These are phyloP conservation scores for Elongisporangium senticosum DNA, from an alignment of 352 stramenopile species.

Conservation along the genomic window DNA sequence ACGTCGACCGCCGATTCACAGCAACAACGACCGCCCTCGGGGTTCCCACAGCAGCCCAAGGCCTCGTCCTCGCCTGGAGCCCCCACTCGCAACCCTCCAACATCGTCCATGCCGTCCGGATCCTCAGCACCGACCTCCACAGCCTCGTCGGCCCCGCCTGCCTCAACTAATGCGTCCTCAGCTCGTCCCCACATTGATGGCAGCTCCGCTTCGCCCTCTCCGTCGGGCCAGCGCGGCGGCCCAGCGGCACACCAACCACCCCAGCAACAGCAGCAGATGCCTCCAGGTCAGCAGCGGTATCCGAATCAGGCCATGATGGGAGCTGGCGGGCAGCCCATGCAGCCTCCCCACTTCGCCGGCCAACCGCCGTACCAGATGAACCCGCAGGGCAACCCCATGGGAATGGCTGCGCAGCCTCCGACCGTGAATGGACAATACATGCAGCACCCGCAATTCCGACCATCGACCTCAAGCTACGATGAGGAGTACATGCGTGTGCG, in stretches of 20 bases:
- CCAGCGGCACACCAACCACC: slow-evolving; percentile 33
- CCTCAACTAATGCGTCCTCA: slow-evolving; percentile 50
- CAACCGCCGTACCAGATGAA: slow-evolving; percentile 61
- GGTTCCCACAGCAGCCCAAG: neutral
- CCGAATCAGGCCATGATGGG: slow-evolving; percentile 72
- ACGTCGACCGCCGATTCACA: neutral
- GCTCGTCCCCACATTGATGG: slow-evolving; percentile 65
- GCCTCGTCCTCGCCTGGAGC: neutral
- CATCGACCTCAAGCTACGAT: slow-evolving; percentile 67
- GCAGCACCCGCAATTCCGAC: slow-evolving; percentile 49
- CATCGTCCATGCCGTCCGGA: slow-evolving; percentile 1
- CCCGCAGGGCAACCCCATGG: slow-evolving; percentile 20
- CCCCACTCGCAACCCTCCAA: slow-evolving; percentile 1
- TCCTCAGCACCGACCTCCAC: slow-evolving; percentile 23
- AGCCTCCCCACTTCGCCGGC: slow-evolving; percentile 27
- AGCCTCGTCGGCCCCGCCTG: slow-evolving; percentile 8
- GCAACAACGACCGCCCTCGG: neutral
- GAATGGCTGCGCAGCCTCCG: slow-evolving; percentile 22
- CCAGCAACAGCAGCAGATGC: slow-evolving; percentile 34
- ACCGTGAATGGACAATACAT: slow-evolving; percentile 57
- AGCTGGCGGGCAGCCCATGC: slow-evolving; percentile 23
- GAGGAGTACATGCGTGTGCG: slow-evolving; percentile 85
- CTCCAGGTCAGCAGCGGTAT: slow-evolving; percentile 41
- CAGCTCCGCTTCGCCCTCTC: slow-evolving; percentile 13
- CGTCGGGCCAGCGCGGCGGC: slow-evolving; percentile 10